Conservation (phyloP, 768 basidiomycete species). For the Sutorius australiensis region DNA sequence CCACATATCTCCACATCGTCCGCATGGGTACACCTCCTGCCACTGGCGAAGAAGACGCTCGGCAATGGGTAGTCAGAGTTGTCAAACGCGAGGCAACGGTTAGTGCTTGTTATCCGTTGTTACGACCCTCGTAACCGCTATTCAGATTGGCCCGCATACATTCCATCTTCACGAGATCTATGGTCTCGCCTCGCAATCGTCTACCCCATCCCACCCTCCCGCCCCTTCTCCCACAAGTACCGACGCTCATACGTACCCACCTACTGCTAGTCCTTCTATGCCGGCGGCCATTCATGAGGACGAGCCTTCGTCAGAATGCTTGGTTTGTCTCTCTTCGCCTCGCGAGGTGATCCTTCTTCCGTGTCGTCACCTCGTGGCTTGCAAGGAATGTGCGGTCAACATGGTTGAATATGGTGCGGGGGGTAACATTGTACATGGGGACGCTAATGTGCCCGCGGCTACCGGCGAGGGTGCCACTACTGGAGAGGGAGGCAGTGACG, state of each 20-base stretch:
- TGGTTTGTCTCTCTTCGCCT: conserved; percentile 84
- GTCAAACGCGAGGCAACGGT: conserved; percentile 88
- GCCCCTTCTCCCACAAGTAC: conserved; percentile 36
- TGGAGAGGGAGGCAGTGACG: conserved; percentile 19
- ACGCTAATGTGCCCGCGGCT: conserved; percentile 30
- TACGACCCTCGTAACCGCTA: not conserved
- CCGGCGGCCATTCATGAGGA: conserved; percentile 44
- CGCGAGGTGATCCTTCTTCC: conserved; percentile 91
- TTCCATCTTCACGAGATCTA: conserved; percentile 97
- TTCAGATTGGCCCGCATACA: conserved; percentile 85
- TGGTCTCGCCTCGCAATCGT: conserved; percentile 67
- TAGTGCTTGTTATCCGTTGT: conserved; percentile 16
- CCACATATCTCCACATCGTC: conserved; percentile 83
- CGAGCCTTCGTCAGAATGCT: conserved; percentile 82
- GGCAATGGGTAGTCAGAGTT: conserved; percentile 90
- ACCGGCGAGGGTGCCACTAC: conserved; percentile 22
- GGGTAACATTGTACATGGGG: conserved; percentile 70
- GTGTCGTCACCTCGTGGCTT: conserved; percentile 91
- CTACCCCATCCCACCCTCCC: conserved; percentile 33
- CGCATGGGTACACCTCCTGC: conserved; percentile 51
- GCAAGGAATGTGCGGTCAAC: conserved; percentile 91
- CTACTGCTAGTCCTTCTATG: conserved; percentile 25
- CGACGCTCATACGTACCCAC: conserved; percentile 48
- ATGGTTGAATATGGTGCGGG: conserved; percentile 98
- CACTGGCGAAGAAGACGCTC: conserved; percentile 50